phyloP scores from a whole-genome alignment of 495 filamentous ascomycete genomes.

The Lichina pygmaea region DNA sequence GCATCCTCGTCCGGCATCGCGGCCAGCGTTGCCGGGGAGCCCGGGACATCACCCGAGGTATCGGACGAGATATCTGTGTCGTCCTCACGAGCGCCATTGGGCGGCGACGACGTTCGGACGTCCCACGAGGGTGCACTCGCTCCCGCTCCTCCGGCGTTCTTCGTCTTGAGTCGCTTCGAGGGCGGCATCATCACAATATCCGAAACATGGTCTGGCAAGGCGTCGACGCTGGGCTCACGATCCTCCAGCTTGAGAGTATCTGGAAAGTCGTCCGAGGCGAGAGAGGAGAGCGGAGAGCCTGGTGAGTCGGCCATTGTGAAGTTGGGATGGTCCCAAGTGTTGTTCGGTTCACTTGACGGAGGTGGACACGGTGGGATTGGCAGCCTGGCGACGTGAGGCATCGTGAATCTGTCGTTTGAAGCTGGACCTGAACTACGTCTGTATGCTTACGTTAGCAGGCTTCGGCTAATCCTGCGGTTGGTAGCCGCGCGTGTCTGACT shows the following conservation, averaged over 20 bases:
- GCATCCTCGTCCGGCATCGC: conserved; percentile 40
- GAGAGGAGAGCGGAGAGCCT: conserved; percentile 9
- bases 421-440: no score
- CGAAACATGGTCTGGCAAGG: neutral
- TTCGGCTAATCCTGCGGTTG: no score
- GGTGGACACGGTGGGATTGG: no score
- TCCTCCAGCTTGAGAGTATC: conserved; percentile 9
- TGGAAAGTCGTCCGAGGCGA: conserved; percentile 8
- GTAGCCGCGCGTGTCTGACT: no score
- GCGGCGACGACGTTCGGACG: neutral
- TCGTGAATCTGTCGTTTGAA: no score
- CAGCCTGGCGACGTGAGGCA: no score
- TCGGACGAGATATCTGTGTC: conserved; percentile 51
- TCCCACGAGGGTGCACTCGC: conserved; percentile 3
- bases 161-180: conserved; percentile 12
- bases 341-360: neutral
- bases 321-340: neutral
- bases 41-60: conserved; percentile 57
- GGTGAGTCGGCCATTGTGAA: conserved; percentile 9
- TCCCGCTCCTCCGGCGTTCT: neutral
- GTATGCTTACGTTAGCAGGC: no score
- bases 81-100: conserved; percentile 6
- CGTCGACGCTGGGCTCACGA: conserved; percentile 1
- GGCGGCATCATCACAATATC: conserved; percentile 7
- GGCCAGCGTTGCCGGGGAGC: conserved; percentile 15